A percentile compares a stretch with the other conserved stretches of the same genome.
phyloP scores from a whole-genome alignment of 2,329 filamentous ascomycete species.

The Fusarium protoensiforme region DNA sequence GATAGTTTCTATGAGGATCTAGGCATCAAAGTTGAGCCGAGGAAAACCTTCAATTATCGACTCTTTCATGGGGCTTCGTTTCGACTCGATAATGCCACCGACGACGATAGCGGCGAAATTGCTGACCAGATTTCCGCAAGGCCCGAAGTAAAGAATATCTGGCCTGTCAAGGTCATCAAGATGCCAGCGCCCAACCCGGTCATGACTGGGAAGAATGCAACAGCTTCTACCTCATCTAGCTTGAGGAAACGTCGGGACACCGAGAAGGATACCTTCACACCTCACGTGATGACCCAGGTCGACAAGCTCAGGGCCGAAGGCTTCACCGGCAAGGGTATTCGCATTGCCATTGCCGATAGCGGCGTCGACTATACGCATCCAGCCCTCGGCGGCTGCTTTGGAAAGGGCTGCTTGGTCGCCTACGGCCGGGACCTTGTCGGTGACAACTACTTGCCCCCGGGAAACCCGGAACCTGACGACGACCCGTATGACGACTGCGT shows the following conservation, averaged over 20 bases:
- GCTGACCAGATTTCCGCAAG: not conserved
- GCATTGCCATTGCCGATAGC: conserved; percentile 62
- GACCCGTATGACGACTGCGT: conserved; percentile 59
- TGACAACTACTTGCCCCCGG: conserved; percentile 45
- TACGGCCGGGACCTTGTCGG: conserved; percentile 66
- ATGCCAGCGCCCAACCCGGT: not conserved
- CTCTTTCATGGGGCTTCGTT: not conserved
- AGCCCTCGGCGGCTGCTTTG: conserved; percentile 71
- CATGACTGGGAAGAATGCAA: not conserved
- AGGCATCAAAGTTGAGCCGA: not conserved
- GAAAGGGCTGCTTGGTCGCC: conserved; percentile 64
- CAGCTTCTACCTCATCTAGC: not conserved
- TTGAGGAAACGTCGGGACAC: not conserved
- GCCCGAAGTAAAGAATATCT: not conserved
- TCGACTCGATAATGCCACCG: not conserved
- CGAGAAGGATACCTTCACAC: conserved; percentile 11
- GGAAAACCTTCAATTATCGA: not conserved
- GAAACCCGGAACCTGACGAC: conserved; percentile 50
- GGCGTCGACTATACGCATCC: conserved; percentile 70
- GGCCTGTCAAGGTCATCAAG: not conserved
- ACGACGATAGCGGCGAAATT: not conserved
- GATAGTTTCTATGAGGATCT: not conserved
- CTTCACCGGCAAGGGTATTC: conserved; percentile 59
- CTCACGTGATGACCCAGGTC: conserved; percentile 64
- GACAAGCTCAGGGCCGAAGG: conserved; percentile 59